Evolutionary conservation across 1,139 yeast species (phyloP).

Genomic region (Blastobotrys illinoisensis): DNA sequence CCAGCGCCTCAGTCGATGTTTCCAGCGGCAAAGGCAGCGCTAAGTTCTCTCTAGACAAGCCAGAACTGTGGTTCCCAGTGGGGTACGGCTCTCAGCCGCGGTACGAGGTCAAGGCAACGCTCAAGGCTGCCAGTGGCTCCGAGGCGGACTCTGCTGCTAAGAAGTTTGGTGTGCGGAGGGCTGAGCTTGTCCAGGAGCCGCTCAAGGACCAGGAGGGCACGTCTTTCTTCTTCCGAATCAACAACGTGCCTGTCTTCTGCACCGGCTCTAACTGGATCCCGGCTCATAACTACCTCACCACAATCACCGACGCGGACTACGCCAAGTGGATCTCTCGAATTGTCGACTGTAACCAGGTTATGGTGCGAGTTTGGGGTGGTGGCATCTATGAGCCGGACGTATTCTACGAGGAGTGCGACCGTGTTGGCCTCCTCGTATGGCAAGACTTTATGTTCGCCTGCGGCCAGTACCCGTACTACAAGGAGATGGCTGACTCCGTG

Average conservation of each 20-base stretch:
- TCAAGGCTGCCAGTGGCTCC: slow-evolving; percentile 11
- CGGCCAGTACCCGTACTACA: slow-evolving; percentile 42
- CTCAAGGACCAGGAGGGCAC: slow-evolving; percentile 34
- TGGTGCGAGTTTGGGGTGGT: slow-evolving; percentile 49
- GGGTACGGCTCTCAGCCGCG: slow-evolving; percentile 38
- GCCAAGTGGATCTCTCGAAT: slow-evolving; percentile 34
- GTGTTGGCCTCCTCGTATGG: slow-evolving; percentile 43
- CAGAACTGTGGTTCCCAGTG: slow-evolving; percentile 42
- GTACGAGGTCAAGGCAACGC: slow-evolving; percentile 27
- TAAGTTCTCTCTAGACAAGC: slow-evolving; percentile 17
- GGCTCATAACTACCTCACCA: slow-evolving; percentile 38
- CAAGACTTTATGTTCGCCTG: slow-evolving; percentile 53
- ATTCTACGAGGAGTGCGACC: slow-evolving; percentile 43
- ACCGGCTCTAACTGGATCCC: slow-evolving; percentile 49
- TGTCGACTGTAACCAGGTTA: slow-evolving; percentile 39
- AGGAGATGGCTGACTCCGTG: slow-evolving; percentile 32
- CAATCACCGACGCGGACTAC: slow-evolving; percentile 34
- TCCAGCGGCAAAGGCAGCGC: slow-evolving; percentile 5
- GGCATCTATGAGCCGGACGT: slow-evolving; percentile 41
- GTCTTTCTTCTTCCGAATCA: slow-evolving; percentile 40
- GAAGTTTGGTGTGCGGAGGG: slow-evolving; percentile 35
- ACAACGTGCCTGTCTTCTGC: slow-evolving; percentile 36
- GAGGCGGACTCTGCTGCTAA: slow-evolving; percentile 12
- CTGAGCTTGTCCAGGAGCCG: slow-evolving; percentile 38
- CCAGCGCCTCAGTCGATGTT: not conserved